These are phyloP conservation scores for Candolleomyces efflorescens DNA, from an alignment of 768 basidiomycete genomes.

Conservation along the genomic window DNA sequence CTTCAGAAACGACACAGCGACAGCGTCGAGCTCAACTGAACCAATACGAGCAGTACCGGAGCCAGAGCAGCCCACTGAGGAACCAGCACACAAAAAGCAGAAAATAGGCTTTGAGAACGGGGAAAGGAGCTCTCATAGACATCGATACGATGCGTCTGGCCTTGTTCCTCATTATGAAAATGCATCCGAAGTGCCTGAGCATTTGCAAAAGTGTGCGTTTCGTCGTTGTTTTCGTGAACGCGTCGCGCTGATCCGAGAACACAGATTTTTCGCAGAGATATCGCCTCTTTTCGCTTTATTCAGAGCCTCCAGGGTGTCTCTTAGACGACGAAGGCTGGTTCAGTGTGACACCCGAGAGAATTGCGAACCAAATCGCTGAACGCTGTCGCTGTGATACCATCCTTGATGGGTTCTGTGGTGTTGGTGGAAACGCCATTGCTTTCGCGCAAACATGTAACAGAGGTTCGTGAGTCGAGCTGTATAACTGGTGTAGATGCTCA, in stretches of 20 bases:
- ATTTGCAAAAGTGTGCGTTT: conserved; percentile 78
- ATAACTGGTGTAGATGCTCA: not conserved
- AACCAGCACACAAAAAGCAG: not conserved
- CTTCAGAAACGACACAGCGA: conserved; percentile 1
- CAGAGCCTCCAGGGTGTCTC: conserved; percentile 66
- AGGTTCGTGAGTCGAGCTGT: conserved; percentile 47
- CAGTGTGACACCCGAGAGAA: conserved; percentile 88
- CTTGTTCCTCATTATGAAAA: conserved; percentile 70
- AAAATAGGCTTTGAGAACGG: not conserved
- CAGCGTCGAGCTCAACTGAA: conserved; percentile 4
- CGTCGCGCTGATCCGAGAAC: conserved; percentile 1
- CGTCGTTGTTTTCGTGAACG: not conserved
- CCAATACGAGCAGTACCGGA: not conserved
- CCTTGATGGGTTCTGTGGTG: conserved; percentile 95
- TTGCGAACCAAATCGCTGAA: conserved; percentile 93
- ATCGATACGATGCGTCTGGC: conserved; percentile 63
- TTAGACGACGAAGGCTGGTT: conserved; percentile 98
- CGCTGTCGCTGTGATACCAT: conserved; percentile 82
- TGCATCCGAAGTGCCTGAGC: conserved; percentile 64
- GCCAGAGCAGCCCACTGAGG: not conserved
- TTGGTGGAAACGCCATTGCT: conserved; percentile 96
- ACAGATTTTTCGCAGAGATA: conserved; percentile 85
- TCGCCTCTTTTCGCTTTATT: conserved; percentile 77
- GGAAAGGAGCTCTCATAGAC: not conserved
- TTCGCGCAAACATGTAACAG: conserved; percentile 95